Percentiles rank a stretch among this genome's conserved stretches.
Evolutionary conservation across 2,329 filamentous ascomycete genomes (phyloP).

Genomic region (Aspergillus glaucus): DNA sequence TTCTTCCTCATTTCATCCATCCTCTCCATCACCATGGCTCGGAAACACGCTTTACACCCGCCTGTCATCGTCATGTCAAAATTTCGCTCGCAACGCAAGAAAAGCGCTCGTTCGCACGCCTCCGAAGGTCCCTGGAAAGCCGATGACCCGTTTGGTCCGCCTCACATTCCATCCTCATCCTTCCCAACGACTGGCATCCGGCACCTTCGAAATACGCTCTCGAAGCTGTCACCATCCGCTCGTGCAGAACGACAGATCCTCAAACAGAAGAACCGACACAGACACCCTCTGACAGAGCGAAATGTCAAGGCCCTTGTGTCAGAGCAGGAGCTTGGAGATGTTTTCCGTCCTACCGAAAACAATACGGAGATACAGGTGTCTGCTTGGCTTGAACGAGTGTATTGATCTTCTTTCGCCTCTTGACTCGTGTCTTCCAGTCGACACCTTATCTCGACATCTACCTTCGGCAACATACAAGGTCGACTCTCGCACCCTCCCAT

Average conservation of each 20-base stretch:
- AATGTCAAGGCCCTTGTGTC: constrained; percentile 32
- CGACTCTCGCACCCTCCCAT: no score
- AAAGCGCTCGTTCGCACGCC: constrained; percentile 15
- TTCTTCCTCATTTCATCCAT: no score
- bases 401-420: constrained; percentile 29
- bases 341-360: constrained; percentile 52
- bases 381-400: constrained; percentile 66
- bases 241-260: constrained; percentile 30
- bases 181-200: constrained; percentile 25
- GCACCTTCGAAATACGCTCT: constrained; percentile 30
- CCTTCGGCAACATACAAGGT: neutral
- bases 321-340: constrained; percentile 41
- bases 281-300: constrained; percentile 29
- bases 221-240: constrained; percentile 27
- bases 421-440: constrained; percentile 17
- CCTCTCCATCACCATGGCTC: no score
- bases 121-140: constrained; percentile 26
- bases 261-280: constrained; percentile 30
- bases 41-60: neutral
- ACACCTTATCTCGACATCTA: constrained; percentile 8
- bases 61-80: constrained; percentile 8
- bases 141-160: constrained; percentile 27
- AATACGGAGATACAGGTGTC: constrained; percentile 62
- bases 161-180: constrained; percentile 21
- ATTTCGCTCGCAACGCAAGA: constrained; percentile 17